Evolutionary conservation across 2,329 filamentous ascomycete genomes (phyloP), one percentile per base, ranked within the genome.

Genomic region (Calonectria pseudoturangicola): DNA sequence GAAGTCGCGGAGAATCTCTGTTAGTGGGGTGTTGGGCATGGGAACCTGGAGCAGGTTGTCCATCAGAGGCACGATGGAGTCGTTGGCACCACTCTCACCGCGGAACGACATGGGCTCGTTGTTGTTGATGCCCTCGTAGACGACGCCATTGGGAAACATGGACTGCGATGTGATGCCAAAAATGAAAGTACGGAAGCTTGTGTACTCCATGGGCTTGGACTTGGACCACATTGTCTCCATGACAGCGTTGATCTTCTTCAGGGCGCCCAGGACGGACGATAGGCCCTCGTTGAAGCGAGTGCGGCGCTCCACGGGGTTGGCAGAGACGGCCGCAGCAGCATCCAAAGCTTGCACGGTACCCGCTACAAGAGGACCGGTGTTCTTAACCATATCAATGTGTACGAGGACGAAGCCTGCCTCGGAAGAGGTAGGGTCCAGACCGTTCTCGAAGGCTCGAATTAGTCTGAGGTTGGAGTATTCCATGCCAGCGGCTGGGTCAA

Each of bases 331-430:
- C 67, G 82, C 77, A 6, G 77, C 80, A n/a, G 88, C 86, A 39
- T 93, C 89, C 28, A 98, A 88, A 64, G 93, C 90, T 65, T 91
- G 88, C 58, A 95, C 88, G 4, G 92, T 91, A 39, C 95, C 95
- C 50, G 91, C 89, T 58, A 98, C 92, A 1, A 98, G 88, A 0
- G 92, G 90, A 0, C 93, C 93, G 0, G 95, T 96, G 84, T 98
- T 92, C 82, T 92, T 93, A 63, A 98, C 96, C 96, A 98, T 98
- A 84, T 97, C 95, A 65, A 98, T 92, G 83, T 98, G 96, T 5
- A 97, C 96, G 15, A 98, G 90, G n/a, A 98, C 95, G 82, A 98
- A 98, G 63, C 96, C 96, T 0, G 96, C 96, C 84, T 98, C 96
- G 9, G 95, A 98, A 3, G 95, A 97, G 39, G 89, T 89, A 0